These are phyloP conservation scores for Fusarium nematophilum DNA, from an alignment of 2,329 filamentous ascomycete genomes.

Conservation along the genomic window DNA sequence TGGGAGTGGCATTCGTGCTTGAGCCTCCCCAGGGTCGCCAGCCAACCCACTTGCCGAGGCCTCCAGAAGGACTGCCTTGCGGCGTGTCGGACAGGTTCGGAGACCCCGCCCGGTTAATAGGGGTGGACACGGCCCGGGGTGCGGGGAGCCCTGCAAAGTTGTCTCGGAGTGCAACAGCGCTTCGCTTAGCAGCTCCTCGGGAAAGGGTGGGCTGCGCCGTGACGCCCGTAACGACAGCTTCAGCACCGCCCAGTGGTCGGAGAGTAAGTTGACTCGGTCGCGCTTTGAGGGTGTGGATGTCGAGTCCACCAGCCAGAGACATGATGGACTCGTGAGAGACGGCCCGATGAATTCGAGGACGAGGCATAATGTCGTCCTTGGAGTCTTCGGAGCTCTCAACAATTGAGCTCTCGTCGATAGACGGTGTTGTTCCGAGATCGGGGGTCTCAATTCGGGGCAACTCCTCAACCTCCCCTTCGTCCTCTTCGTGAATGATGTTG, in stretches of 20 bases:
- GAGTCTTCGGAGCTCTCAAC: conserved; percentile 46
- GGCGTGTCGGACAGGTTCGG: conserved; percentile 40
- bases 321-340: conserved; percentile 90
- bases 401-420: conserved; percentile 51
- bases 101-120: conserved; percentile 45
- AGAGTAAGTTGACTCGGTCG: conserved; percentile 80
- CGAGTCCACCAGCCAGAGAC: conserved; percentile 86
- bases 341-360: conserved; percentile 68
- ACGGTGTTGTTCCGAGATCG: conserved; percentile 42
- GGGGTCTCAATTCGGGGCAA: conserved; percentile 40
- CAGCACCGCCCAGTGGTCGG: conserved; percentile 63
- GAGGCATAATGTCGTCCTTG: conserved; percentile 52
- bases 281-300: conserved; percentile 84
- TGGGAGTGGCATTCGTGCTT: conserved; percentile 22
- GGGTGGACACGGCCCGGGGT: conserved; percentile 47
- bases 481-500: conserved; percentile 53
- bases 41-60: conserved; percentile 58
- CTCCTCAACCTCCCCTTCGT: conserved; percentile 47
- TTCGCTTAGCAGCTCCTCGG: conserved; percentile 57
- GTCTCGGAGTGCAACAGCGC: conserved; percentile 69
- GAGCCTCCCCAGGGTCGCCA: conserved; percentile 61
- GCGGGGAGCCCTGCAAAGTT: conserved; percentile 57
- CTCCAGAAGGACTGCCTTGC: conserved; percentile 39
- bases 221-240: conserved; percentile 68
- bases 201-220: conserved; percentile 69